Evolutionary conservation across 2,329 filamentous ascomycete species (phyloP), one percentile per base, ranked within the genome.

Genomic region (Colletotrichum gloeosporioides): DNA sequence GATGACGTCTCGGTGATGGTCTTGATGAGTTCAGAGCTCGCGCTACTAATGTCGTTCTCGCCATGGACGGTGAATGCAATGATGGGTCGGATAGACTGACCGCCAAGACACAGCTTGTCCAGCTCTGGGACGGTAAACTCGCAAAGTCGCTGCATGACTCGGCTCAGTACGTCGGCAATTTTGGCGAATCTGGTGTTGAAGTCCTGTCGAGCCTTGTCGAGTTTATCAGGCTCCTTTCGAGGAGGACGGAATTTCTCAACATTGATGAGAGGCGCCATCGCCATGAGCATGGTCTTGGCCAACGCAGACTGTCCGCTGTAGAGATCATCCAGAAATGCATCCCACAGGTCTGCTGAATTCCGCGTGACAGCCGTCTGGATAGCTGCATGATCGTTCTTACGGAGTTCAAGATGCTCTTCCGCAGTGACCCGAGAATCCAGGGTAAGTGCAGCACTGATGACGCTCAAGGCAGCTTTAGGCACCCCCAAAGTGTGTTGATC

Each of bases 11-110:
- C 91, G 44, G 95, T 97, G 80, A 96, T 91, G 44, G 92, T 92
- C 84, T 98, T 98, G 78, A 99, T 90, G 32, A 99, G 87, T 79
- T 96, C 94, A 8, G 96, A 91, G 2, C 95, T 93, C 18, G 95
- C 94, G 82, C 96, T 93, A 77, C 95, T 95, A 39, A 97, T 93
- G 74, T 93, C 90, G 72, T 94, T 88, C 79, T 98, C 93, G 18
- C 95, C 95, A 59, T 96, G 96, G 72, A 98, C 92, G 8, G 98
- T 91, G 22, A 95, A 90, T 6, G 94, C 93, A 62, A 98, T 92
- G 57, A 98, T 89, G 49, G 95, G 92, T 78, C 93, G 92, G 76
- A 95, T 94, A 8, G 93, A 93, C 57, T 92, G 87, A 25, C 91
- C 89, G 73, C 93, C 92, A 69, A 91, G 88, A 80, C 95, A 95